Evolutionary conservation across 2,329 filamentous ascomycete species (phyloP).

Genomic region (Clarireedia homoeocarpa): DNA sequence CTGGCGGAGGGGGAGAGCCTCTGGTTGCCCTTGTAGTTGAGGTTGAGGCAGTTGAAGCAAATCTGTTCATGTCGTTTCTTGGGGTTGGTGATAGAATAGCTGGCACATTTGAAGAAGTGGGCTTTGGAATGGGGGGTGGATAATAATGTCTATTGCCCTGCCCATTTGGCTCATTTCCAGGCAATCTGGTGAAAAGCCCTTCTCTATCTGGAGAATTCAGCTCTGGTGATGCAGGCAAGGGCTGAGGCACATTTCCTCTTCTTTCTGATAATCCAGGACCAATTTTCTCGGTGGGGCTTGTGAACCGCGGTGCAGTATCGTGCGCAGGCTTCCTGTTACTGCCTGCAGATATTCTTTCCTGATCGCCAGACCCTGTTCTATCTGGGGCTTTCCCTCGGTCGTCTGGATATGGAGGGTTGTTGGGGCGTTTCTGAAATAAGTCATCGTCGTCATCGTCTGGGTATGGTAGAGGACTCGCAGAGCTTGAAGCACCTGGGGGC

Average conservation of each 20-base stretch:
- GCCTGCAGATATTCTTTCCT: constrained; percentile 15
- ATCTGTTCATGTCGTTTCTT: constrained; percentile 47
- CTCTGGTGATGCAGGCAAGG: constrained; percentile 74
- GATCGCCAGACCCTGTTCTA: constrained; percentile 14
- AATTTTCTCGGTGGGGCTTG: constrained; percentile 44
- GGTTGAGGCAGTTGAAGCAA: constrained; percentile 78
- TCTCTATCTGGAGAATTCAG: constrained; percentile 69
- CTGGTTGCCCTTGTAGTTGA: constrained; percentile 88
- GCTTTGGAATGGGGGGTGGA: constrained; percentile 42
- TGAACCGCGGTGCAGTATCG: constrained; percentile 26
- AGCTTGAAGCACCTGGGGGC: constrained; percentile 63
- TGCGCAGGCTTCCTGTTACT: constrained; percentile 25
- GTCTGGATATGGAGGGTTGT: constrained; percentile 29
- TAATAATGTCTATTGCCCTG: constrained; percentile 38
- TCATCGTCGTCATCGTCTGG: constrained; percentile 55
- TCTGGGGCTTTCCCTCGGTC: constrained; percentile 19
- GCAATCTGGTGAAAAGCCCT: constrained; percentile 62
- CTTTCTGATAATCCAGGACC: constrained; percentile 68
- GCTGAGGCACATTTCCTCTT: constrained; percentile 72
- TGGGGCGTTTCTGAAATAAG: constrained; percentile 17
- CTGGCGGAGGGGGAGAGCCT: constrained; percentile 89
- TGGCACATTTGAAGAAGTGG: constrained; percentile 17
- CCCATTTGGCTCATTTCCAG: constrained; percentile 27
- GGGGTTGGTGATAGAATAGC: constrained; percentile 24
- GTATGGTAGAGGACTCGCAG: constrained; percentile 60